phyloP scores from a whole-genome alignment of 2,329 filamentous ascomycete genomes.

The Coleophoma eucalyptorum region DNA sequence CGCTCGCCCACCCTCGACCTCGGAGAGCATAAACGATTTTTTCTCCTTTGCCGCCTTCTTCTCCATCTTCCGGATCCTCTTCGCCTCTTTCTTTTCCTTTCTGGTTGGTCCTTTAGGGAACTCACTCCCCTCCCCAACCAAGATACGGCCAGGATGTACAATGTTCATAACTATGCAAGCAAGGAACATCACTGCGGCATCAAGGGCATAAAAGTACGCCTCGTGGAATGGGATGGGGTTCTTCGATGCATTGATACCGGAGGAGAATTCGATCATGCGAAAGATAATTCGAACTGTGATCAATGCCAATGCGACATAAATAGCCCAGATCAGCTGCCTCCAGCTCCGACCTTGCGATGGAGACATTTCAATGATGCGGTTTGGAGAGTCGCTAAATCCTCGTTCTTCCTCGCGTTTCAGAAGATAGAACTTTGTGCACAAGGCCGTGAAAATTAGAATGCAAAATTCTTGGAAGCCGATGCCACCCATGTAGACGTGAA shows the following conservation, averaged over 20 bases:
- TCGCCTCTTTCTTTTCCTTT: conserved; percentile 40
- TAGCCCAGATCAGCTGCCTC: conserved; percentile 27
- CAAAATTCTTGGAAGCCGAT: conserved; percentile 47
- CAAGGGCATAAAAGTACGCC: conserved; percentile 45
- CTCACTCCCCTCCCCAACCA: conserved; percentile 40
- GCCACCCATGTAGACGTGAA: conserved; percentile 48
- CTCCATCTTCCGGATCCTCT: conserved; percentile 29
- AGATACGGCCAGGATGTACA: conserved; percentile 43
- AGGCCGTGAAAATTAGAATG: conserved; percentile 40
- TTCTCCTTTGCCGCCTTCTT: conserved; percentile 15
- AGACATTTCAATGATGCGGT: conserved; percentile 23
- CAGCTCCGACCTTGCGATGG: conserved; percentile 10
- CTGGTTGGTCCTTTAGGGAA: conserved; percentile 35
- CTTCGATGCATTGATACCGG: conserved; percentile 37
- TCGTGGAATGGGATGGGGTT: conserved; percentile 46
- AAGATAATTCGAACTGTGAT: conserved; percentile 55
- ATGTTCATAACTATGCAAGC: conserved; percentile 37
- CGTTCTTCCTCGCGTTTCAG: conserved; percentile 30
- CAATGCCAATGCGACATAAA: conserved; percentile 35
- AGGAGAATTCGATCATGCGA: conserved; percentile 52
- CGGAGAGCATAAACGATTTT: neutral
- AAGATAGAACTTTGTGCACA: conserved; percentile 36
- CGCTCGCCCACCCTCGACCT: no score
- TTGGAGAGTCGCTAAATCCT: conserved; percentile 11
- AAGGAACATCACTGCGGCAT: conserved; percentile 53